A percentile compares a stretch with the other conserved stretches of the same genome.
These are phyloP conservation scores for Claviceps lovelessii DNA, from an alignment of 2,329 filamentous ascomycete genomes.

Conservation along the genomic window DNA sequence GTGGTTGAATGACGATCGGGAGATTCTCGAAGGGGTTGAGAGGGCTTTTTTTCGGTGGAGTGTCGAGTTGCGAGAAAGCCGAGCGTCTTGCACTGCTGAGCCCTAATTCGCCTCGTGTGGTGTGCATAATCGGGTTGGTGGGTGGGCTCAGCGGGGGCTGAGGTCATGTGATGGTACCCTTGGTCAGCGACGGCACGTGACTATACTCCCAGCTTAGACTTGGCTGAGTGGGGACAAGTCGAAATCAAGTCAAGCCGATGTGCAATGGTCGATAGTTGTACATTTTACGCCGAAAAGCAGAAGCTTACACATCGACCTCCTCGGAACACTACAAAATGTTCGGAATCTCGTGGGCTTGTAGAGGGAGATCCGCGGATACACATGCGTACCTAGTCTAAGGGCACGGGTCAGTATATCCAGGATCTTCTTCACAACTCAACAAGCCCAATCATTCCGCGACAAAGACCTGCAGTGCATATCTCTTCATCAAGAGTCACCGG, in stretches of 20 bases:
- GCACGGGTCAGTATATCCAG: too few relatives aligned
- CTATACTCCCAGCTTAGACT: not conserved
- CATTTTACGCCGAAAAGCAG: not conserved
- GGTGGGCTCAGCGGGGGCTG: slow-evolving; percentile 7
- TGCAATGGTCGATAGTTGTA: not conserved
- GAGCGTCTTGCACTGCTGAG: slow-evolving; percentile 10
- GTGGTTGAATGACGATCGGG: slow-evolving; percentile 24
- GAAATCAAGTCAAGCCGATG: not conserved
- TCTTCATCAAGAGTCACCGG: not conserved
- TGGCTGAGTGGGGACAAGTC: too few relatives aligned
- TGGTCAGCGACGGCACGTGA: not conserved
- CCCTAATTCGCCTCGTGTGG: slow-evolving; percentile 20
- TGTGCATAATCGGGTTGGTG: slow-evolving; percentile 10
- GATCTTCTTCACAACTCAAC: too few relatives aligned
- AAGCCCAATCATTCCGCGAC: not conserved
- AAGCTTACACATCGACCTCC: too few relatives aligned
- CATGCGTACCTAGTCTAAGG: too few relatives aligned
- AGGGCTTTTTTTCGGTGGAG: slow-evolving; percentile 22
- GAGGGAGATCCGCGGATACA: too few relatives aligned
- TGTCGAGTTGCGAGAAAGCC: slow-evolving; percentile 14
- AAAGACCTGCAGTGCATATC: not conserved
- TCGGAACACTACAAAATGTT: not conserved
- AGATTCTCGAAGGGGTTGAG: slow-evolving; percentile 20
- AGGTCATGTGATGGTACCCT: slow-evolving; percentile 20
- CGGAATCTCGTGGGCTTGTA: too few relatives aligned